Evolutionary conservation across 805 yeast species (phyloP), one percentile per base, ranked within the genome.

Genomic region (Candida alai): DNA sequence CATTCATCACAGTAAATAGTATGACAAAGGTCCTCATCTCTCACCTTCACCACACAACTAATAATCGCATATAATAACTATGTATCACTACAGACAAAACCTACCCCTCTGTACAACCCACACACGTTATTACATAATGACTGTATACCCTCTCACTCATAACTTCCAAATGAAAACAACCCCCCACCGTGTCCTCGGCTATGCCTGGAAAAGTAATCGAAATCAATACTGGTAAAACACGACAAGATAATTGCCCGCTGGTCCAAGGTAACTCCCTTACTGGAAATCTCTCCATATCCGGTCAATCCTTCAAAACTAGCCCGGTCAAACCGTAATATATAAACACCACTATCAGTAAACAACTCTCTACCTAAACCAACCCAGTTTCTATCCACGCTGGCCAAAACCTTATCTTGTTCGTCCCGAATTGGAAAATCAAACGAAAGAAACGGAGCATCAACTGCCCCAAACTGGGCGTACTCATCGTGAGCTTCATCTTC

Each of bases 191-290:
- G 36, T 24, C 78, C 70, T 30, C 70, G 48, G 13, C 90, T 80
- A 55, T 89, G 97, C 55, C 97, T 74, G n/a, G 96, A 85, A 59
- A 93, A 93, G 62, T 89, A 93, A 60, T 93, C 98, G 58, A 87
- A 93, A 58, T 93, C 98, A 40, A 93, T 82, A 39, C 95, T 83
- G 2, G 93, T 81, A 0, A 97, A 95, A 41, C 83, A 84, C 0
- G 87, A 95, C 36, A 93, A 65, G 56, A 93, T 51, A 1, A 88
- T 78, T 0, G 96, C 96, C 45, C 95, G 74, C 57, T 93, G 84
- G 53, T 84, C 94, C 27, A 87, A 60, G 4, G 80, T 74, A 58
- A 93, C 57, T 24, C 72, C 70, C 0, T 76, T 61, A 3, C 71
- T 68, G 3, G 63, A 54, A 19, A 34, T 20, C 6, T 29, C 19